Conservation (phyloP, 768 basidiomycete species). For the Lepiota brunneoincarnata region DNA sequence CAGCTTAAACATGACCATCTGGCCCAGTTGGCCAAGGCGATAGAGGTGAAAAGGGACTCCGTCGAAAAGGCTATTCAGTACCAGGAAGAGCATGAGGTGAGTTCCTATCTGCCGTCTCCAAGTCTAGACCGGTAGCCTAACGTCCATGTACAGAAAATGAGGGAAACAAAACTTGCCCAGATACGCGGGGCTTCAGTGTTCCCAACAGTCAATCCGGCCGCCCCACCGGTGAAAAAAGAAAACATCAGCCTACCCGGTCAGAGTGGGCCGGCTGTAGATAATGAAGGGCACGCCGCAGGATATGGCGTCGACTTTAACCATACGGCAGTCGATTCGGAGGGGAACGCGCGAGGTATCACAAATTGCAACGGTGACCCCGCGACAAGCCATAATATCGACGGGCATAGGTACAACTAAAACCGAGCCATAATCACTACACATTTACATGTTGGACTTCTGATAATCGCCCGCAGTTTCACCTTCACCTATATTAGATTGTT, state of each 20-base stretch:
- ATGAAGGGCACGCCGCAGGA: background rate
- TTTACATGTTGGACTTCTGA: background rate
- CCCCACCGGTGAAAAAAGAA: background rate
- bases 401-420: no score
- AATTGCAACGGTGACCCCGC: background rate
- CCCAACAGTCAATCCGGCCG: background rate
- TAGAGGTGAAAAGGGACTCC: slow-evolving; percentile 36
- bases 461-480: no score
- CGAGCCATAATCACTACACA: no score
- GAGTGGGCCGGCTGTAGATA: background rate
- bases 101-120: background rate
- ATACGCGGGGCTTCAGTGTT: background rate
- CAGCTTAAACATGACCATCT: background rate
- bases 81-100: slow-evolving; percentile 12
- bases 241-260: background rate
- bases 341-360: background rate
- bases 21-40: background rate
- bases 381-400: background rate
- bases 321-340: slow-evolving; percentile 2
- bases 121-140: background rate
- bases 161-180: slow-evolving; percentile 1
- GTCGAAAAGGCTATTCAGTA: slow-evolving; percentile 31
- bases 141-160: background rate
- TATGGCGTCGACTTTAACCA: background rate
- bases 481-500: no score